Conservation (phyloP, 495 filamentous ascomycete genomes). For the Neurospora sp. region DNA sequence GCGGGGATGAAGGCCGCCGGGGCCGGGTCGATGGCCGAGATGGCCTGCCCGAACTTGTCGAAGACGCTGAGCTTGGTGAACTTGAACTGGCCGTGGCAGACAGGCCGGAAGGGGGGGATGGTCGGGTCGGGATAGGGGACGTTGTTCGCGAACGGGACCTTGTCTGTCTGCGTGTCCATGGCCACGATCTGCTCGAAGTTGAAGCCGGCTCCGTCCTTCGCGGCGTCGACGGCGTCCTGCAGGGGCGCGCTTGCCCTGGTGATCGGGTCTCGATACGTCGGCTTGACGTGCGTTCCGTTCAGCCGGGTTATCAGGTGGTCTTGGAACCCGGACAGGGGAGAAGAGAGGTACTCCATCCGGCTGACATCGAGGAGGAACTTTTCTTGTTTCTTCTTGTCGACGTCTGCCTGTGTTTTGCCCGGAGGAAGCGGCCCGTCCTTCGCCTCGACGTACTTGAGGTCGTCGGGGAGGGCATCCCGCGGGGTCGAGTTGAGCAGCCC, state of each 20-base stretch:
- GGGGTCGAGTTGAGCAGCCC: slow-evolving; percentile 25
- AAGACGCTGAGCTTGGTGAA: slow-evolving; percentile 43
- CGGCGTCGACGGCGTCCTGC: slow-evolving; percentile 3
- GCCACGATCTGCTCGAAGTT: neutral
- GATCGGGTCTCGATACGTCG: slow-evolving; percentile 8
- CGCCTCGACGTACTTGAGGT: too few relatives aligned
- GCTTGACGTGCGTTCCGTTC: slow-evolving; percentile 38
- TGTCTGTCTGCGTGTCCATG: slow-evolving; percentile 16
- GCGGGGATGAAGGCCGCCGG: slow-evolving; percentile 12
- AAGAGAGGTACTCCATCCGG: slow-evolving; percentile 25
- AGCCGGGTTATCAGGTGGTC: slow-evolving; percentile 32
- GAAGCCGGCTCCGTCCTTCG: slow-evolving; percentile 1
- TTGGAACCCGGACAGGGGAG: slow-evolving; percentile 32
- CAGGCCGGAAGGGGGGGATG: slow-evolving; percentile 29
- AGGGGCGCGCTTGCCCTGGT: slow-evolving; percentile 2
- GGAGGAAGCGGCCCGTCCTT: too few relatives aligned
- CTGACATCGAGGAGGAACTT: too few relatives aligned
- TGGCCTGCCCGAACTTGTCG: slow-evolving; percentile 43
- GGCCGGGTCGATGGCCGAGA: slow-evolving; percentile 25
- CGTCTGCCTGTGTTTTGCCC: too few relatives aligned
- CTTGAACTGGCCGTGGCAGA: slow-evolving; percentile 38
- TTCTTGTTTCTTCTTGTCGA: too few relatives aligned
- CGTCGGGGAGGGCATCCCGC: neutral
- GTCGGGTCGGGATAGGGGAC: neutral
- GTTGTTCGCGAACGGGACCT: slow-evolving; percentile 21